Conservation (phyloP, 2,329 filamentous ascomycete species). For the Sclerotinia trifoliorum region DNA sequence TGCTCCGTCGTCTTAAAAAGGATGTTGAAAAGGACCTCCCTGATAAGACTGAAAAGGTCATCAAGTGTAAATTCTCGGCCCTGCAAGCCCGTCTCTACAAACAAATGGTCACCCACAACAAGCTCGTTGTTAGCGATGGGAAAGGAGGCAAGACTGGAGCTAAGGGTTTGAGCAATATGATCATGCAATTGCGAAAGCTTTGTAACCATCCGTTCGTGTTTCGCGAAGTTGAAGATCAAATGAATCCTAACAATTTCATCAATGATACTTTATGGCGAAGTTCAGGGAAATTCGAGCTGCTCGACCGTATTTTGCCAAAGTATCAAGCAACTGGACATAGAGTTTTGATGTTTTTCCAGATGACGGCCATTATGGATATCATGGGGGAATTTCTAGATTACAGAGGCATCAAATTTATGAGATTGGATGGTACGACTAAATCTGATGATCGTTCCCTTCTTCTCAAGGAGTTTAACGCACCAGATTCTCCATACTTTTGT, state of each 20-base stretch:
- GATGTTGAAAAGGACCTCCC: constrained; percentile 98
- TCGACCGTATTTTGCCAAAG: constrained; percentile 90
- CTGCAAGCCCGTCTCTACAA: constrained; percentile 93
- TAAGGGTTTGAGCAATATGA: constrained; percentile 97
- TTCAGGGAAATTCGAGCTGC: constrained; percentile 92
- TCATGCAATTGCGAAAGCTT: constrained; percentile 98
- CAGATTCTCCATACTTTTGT: constrained; percentile 90
- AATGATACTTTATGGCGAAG: constrained; percentile 96
- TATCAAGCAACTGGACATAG: constrained; percentile 89
- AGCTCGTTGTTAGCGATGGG: constrained; percentile 88
- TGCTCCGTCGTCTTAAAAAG: constrained; percentile 97
- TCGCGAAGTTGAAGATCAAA: constrained; percentile 94
- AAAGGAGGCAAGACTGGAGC: constrained; percentile 94
- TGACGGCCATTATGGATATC: constrained; percentile 99
- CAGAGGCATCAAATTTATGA: constrained; percentile 79
- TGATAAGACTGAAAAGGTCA: constrained; percentile 98
- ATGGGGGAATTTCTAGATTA: constrained; percentile 97
- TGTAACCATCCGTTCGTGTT: constrained; percentile 99
- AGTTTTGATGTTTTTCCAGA: constrained; percentile 99
- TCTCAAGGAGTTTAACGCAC: constrained; percentile 83
- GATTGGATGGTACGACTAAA: constrained; percentile 94
- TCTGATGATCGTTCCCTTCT: constrained; percentile 95
- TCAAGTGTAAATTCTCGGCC: constrained; percentile 98
- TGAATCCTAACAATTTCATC: constrained; percentile 85
- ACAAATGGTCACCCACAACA: constrained; percentile 95